These are phyloP conservation scores for Emiliania huxleyi DNA, from an alignment of 78 protist species.

Conservation along the genomic window DNA sequence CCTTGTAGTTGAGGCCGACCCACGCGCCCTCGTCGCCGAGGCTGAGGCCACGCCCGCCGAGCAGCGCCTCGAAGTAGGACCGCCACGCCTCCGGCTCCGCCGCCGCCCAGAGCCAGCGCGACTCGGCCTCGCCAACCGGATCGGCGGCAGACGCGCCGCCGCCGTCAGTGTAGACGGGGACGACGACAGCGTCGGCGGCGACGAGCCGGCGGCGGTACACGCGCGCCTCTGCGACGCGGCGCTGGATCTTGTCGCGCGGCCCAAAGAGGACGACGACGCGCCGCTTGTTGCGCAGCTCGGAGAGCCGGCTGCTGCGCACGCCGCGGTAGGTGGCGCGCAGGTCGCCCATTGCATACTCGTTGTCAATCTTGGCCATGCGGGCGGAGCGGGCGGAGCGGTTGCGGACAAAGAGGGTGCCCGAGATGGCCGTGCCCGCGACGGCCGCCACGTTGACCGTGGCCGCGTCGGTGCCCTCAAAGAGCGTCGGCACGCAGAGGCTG, in stretches of 20 bases:
- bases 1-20: not conserved
- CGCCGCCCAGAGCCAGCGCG: not conserved
- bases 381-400: not conserved
- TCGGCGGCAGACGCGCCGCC: not conserved
- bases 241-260: not conserved
- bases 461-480: not conserved
- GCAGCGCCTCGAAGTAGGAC: not conserved
- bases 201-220: not conserved
- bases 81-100: not conserved
- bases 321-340: not conserved
- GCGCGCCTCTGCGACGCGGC: not conserved
- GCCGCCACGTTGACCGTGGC: not conserved
- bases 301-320: not conserved
- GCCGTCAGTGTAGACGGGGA: not conserved
- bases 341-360: not conserved
- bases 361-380: not conserved
- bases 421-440: not conserved
- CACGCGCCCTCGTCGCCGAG: not conserved
- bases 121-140: not conserved
- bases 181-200: not conserved
- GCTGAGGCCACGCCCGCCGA: not conserved
- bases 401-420: not conserved
- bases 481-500: not conserved
- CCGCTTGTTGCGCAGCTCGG: not conserved
- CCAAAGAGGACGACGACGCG: not conserved